Percentiles rank a stretch among this genome's conserved stretches.
These are phyloP conservation scores for Gamsiella multidivaricata DNA, from an alignment of 192 early-diverging fungal genomes.

Conservation along the genomic window DNA sequence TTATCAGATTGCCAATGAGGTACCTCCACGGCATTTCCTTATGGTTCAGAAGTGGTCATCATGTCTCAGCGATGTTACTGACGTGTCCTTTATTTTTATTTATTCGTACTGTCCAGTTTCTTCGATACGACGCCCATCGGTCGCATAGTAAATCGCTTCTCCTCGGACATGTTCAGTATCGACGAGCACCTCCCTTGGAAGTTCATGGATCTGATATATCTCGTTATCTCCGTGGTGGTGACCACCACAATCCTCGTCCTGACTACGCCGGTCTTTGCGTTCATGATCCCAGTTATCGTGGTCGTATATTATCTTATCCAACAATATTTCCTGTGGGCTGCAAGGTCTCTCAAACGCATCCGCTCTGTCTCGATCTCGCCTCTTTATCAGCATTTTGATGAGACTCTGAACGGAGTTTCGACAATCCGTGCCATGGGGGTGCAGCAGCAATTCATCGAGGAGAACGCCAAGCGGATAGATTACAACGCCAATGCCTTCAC, in stretches of 20 bases:
- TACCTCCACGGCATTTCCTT: conserved; percentile 52
- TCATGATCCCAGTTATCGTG: conserved; percentile 20
- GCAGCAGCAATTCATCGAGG: conserved; percentile 28
- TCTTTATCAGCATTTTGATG: conserved; percentile 46
- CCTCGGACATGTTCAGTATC: conserved; percentile 27
- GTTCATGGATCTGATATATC: conserved; percentile 28
- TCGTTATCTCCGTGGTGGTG: neutral
- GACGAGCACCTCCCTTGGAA: conserved; percentile 58
- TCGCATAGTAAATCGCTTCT: conserved; percentile 35
- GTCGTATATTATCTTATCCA: conserved; percentile 19
- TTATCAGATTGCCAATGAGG: conserved; percentile 69
- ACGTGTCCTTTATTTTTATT: neutral
- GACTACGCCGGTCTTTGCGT: conserved; percentile 54
- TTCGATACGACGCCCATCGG: conserved; percentile 43
- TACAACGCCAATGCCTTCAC: conserved; percentile 59
- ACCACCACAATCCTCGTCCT: conserved; percentile 46
- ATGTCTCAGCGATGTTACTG: neutral
- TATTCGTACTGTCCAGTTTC: conserved; percentile 22
- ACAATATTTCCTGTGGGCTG: conserved; percentile 34
- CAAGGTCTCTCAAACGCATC: conserved; percentile 56
- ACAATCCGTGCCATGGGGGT: conserved; percentile 41
- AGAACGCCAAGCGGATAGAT: conserved; percentile 60
- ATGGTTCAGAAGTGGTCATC: neutral
- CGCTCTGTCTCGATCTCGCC: conserved; percentile 46
- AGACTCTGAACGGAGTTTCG: conserved; percentile 35